Evolutionary conservation across 139 green algal species (phyloP), one percentile per base, ranked within the genome.

Genomic region (Limnomonas spitsbergensis): DNA sequence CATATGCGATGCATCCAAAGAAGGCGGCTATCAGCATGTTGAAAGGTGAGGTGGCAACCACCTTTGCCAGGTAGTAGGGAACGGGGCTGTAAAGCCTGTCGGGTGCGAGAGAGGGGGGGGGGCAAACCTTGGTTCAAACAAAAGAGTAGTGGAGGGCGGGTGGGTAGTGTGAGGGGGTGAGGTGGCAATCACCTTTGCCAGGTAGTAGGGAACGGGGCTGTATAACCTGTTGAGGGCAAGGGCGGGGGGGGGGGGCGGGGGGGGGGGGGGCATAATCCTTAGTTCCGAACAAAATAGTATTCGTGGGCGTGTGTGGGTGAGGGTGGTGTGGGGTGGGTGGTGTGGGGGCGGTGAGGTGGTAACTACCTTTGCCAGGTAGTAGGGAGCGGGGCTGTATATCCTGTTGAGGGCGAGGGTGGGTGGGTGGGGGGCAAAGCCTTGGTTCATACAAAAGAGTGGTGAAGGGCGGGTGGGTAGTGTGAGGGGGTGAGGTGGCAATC

Each of bases 11-110:
- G 73, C 68, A 79, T 7, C 38, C 53, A 66, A 84, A 88, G 0
- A 53, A 47, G 37, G 89, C 20, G 4, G 84, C 79, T 39, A 88
- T 89, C 26, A 87, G 7, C 2, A 85, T 38, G 66, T 87, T 86
- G 38, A 91, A 83, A 20, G 89, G 87, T 4, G 88, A 9, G 4
- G 77, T 88, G 29, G 79, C 68, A 2, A 79, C 72, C 1, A 84
- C 69, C 74, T 90, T 90, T 14, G 86, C 84, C 0, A 66, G 20
- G 69, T 91, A 89, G 79, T 90, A 91, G 0, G 85, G 61, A 20
- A 34, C 26, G 61, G 61, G 61, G 61, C 61, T 72, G 61, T 72
- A 72, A 34, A 72, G 61, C 61, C 61, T 72, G 61, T 37, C 14
- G 47, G 20, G 47, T 29, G 47, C 14, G 47, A 61, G 47, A 61